Evolutionary conservation across 1,284 basidiomycete species (phyloP), one percentile per base, ranked within the genome.

Genomic region (Naganishia liquefaciens): DNA sequence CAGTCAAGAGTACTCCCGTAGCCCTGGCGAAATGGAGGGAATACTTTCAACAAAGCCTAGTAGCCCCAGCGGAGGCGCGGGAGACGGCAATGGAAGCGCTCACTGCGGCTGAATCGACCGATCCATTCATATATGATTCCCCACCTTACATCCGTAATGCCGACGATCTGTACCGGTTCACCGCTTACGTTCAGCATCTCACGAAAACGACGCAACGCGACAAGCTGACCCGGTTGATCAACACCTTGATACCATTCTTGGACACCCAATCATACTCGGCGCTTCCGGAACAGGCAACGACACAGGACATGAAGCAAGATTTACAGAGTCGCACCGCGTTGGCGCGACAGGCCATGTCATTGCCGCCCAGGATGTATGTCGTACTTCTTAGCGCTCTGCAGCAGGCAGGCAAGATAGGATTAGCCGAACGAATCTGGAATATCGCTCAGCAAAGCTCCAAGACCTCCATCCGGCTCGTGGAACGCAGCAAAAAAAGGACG

Each of bases 381-480:
- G 65, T 69, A 10, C 61, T 77, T 6, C 39, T 76, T 1, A 53
- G 63, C 2, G 73, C 66, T 0, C 57, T 76, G 0, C 68, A 69
- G 19, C 71, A 75, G 51, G 54, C 66, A 2, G 72, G 72, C 10
- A 66, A 70, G 23, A 70, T 69, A 0, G 71, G 71, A 6, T 65
- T 77, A 0, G 74, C 72, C 3, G 74, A 76, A 57, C 68, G 75
- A 13, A 65, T 77, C 2, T 76, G 66, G 27, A 27, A 53, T 43
- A 39, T 62, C 40, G 64, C 60, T 7, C 51, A 50, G 19, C 30
- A 47, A 30, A 52, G 58, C 10, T 54, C 39, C n/a, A 11, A 53
- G 30, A 50, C 50, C n/a, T 66, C 64, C 5, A 37, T 60, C 19
- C 51, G 60, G 27, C 40, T 44, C 3, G 46, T 33, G 46, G 30